Conservation (phyloP, 768 basidiomycete genomes). For the Boletus patriciae region DNA sequence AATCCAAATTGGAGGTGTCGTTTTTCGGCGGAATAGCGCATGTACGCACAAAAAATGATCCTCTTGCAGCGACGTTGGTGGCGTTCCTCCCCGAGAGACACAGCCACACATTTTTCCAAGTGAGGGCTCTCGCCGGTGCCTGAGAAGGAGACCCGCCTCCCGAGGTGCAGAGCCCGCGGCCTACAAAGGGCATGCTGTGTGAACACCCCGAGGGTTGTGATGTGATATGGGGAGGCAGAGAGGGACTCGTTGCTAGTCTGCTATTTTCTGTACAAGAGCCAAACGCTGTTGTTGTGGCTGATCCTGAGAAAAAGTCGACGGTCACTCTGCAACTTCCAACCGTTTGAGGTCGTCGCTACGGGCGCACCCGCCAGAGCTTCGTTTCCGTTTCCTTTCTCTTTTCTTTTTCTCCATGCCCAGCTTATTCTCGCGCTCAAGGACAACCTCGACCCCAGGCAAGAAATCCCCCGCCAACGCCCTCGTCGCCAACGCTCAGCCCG, state of each 20-base stretch:
- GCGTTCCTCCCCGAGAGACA: not conserved
- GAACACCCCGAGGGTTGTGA: not conserved
- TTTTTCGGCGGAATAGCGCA: no score
- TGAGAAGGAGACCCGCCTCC: no score
- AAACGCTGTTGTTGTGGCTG: constrained; percentile 5
- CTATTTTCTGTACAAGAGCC: no score
- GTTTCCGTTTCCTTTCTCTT: not conserved
- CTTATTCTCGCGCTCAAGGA: constrained; percentile 70
- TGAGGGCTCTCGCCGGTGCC: not conserved
- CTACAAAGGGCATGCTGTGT: not conserved
- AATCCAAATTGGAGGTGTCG: no score
- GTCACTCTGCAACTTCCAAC: not conserved
- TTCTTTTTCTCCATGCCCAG: constrained; percentile 56
- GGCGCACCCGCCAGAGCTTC: constrained; percentile 6
- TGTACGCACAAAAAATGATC: not conserved
- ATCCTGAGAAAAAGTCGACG: constrained; percentile 31
- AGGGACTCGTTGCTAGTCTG: not conserved
- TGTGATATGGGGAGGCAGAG: not conserved
- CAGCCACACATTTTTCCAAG: no score
- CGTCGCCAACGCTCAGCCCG: constrained; percentile 17
- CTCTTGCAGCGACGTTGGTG: constrained; percentile 4
- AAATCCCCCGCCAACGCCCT: constrained; percentile 24
- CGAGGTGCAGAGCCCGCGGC: not conserved
- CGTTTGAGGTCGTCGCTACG: constrained; percentile 22
- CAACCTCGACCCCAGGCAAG: constrained; percentile 56